These are phyloP conservation scores for Termitomyces sp. DNA, from an alignment of 768 basidiomycete genomes.

Conservation along the genomic window DNA sequence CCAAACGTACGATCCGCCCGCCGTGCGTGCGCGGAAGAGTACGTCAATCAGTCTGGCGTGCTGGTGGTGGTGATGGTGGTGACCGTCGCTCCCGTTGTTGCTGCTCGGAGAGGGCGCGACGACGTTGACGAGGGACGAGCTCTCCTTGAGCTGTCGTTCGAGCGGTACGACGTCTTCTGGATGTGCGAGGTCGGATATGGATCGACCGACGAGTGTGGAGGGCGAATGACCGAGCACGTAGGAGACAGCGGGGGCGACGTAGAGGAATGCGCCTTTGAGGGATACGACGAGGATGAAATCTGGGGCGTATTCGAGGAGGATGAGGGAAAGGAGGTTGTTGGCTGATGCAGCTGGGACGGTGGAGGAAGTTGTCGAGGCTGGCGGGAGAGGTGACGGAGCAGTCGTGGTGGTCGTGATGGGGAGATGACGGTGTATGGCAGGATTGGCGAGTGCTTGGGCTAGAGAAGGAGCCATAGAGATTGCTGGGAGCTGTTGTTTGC, in stretches of 20 bases:
- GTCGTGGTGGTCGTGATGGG: conserved; percentile 40
- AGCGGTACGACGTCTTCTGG: conserved; percentile 88
- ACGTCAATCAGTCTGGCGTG: conserved; percentile 65
- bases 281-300: conserved; percentile 92
- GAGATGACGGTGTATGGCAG: conserved; percentile 45
- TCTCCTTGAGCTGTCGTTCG: conserved; percentile 88
- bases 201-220: conserved; percentile 75
- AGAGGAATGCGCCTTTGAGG: conserved; percentile 89
- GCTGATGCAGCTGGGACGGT: conserved; percentile 20
- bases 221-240: conserved; percentile 85
- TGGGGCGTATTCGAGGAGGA: conserved; percentile 59
- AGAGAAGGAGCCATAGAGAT: conserved; percentile 52
- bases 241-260: conserved; percentile 80
- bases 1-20: conserved; percentile 73
- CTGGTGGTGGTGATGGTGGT: conserved; percentile 16
- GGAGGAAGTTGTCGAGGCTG: conserved; percentile 14
- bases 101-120: conserved; percentile 11
- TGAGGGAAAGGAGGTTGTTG: conserved; percentile 49
- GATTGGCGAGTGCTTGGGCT: conserved; percentile 39
- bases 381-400: conserved; percentile 24
- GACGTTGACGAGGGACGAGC: conserved; percentile 28
- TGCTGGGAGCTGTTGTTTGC: conserved; percentile 48
- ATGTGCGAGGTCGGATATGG: conserved; percentile 81
- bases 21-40: conserved; percentile 79
- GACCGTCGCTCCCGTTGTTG: not conserved